Evolutionary conservation across 1,139 yeast genomes (phyloP).

Genomic region (Hansenula anomala): DNA sequence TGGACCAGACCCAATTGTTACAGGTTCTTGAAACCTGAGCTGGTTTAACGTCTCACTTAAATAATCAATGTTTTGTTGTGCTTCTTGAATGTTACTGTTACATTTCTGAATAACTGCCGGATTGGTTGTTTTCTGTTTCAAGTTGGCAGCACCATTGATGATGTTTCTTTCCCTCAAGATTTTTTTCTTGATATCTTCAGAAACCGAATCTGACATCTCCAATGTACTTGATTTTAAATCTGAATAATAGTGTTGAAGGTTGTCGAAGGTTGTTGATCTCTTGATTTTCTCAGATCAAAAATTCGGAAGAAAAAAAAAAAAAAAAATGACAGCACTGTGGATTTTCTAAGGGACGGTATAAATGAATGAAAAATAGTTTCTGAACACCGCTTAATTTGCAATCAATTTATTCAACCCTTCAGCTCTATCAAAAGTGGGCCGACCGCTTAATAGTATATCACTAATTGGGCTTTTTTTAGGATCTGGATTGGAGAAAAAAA

Average conservation of each 20-base stretch:
- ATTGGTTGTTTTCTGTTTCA: conserved; percentile 75
- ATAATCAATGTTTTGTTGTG: conserved; percentile 86
- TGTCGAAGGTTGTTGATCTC: no score
- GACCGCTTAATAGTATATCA: no score
- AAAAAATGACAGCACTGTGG: neutral
- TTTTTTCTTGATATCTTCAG: conserved; percentile 65
- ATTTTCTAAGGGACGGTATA: neutral
- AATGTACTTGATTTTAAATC: neutral
- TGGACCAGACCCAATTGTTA: neutral
- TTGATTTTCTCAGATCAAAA: no score
- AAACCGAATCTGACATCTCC: conserved; percentile 18
- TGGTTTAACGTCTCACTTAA: conserved; percentile 73
- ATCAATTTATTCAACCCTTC: no score
- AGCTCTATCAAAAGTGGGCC: no score
- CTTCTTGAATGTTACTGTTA: conserved; percentile 85
- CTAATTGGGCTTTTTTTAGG: no score
- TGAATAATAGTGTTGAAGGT: no score
- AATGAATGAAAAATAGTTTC: neutral
- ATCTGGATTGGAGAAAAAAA: no score
- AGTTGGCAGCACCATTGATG: conserved; percentile 79
- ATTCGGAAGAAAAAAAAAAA: no score
- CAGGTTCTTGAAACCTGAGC: conserved; percentile 38
- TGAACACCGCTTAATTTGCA: neutral
- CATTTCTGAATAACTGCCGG: conserved; percentile 84
- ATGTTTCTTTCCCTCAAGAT: conserved; percentile 85